Evolutionary conservation across 2,329 filamentous ascomycete species (phyloP).

Genomic region (Piedraia hortae): DNA sequence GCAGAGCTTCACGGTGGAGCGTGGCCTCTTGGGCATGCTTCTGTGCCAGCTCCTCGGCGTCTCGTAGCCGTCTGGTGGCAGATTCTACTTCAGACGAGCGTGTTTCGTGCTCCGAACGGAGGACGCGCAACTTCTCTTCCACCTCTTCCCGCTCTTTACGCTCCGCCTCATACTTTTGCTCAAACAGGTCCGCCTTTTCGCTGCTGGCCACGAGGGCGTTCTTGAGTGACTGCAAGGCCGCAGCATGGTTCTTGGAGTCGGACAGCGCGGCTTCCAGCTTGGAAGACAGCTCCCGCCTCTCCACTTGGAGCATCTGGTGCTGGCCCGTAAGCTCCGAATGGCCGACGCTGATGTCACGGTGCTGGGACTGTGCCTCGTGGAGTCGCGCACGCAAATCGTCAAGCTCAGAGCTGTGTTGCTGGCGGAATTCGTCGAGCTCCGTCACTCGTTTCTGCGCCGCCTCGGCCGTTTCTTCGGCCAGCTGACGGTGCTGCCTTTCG

Average conservation of each 20-base stretch:
- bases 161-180: conserved; percentile 64
- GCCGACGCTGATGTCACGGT: conserved; percentile 54
- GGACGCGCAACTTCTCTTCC: conserved; percentile 46
- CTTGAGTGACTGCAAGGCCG: conserved; percentile 46
- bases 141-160: conserved; percentile 44
- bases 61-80: conserved; percentile 44
- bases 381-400: conserved; percentile 68
- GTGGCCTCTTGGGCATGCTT: conserved; percentile 68
- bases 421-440: conserved; percentile 60
- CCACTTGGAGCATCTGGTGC: conserved; percentile 50
- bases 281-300: conserved; percentile 49
- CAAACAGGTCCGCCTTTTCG: conserved; percentile 47
- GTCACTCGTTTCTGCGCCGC: conserved; percentile 59
- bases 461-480: conserved; percentile 68
- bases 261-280: conserved; percentile 39
- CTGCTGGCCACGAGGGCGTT: conserved; percentile 54
- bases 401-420: conserved; percentile 58
- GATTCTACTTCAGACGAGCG: conserved; percentile 50
- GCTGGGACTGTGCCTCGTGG: conserved; percentile 48
- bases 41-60: conserved; percentile 69
- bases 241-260: conserved; percentile 40
- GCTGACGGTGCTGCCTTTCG: conserved; percentile 51
- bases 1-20: conserved; percentile 55
- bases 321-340: conserved; percentile 50
- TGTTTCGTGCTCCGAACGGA: conserved; percentile 63